These are phyloP conservation scores for Penicillium salamii DNA, from an alignment of 495 filamentous ascomycete genomes.

Conservation along the genomic window DNA sequence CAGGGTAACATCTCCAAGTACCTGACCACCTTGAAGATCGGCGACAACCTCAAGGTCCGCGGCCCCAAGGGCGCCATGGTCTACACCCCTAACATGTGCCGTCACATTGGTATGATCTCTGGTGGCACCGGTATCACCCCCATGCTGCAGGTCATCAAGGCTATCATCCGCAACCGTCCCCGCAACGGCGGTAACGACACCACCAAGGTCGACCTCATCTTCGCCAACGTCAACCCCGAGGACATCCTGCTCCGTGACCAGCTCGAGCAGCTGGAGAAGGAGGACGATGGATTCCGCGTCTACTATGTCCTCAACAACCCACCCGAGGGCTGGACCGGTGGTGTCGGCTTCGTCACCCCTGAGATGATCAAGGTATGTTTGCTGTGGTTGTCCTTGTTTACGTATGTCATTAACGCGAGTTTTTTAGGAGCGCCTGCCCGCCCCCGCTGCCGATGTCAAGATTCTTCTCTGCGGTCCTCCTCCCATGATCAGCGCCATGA, in stretches of 20 bases:
- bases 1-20: conserved; percentile 94
- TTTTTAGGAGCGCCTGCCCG: conserved; percentile 69
- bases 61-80: conserved; percentile 97
- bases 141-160: conserved; percentile 93
- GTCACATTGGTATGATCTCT: conserved; percentile 95
- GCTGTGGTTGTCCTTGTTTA: not conserved
- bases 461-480: conserved; percentile 95
- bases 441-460: conserved; percentile 85
- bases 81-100: conserved; percentile 91
- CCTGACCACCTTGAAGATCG: conserved; percentile 75
- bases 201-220: conserved; percentile 90
- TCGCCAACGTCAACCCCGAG: conserved; percentile 90
- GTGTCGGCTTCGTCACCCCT: conserved; percentile 87
- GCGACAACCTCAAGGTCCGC: conserved; percentile 81
- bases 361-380: conserved; percentile 88
- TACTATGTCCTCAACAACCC: conserved; percentile 97
- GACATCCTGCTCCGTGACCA: conserved; percentile 94
- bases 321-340: conserved; percentile 82
- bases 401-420: conserved; percentile 13
- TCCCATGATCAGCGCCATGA: conserved; percentile 94
- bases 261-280: conserved; percentile 69
- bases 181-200: conserved; percentile 67
- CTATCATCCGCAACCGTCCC: conserved; percentile 78
- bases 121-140: conserved; percentile 97
- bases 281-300: conserved; percentile 77